Conservation (phyloP, 768 basidiomycete genomes). For the Fomitopsis serialis region DNA sequence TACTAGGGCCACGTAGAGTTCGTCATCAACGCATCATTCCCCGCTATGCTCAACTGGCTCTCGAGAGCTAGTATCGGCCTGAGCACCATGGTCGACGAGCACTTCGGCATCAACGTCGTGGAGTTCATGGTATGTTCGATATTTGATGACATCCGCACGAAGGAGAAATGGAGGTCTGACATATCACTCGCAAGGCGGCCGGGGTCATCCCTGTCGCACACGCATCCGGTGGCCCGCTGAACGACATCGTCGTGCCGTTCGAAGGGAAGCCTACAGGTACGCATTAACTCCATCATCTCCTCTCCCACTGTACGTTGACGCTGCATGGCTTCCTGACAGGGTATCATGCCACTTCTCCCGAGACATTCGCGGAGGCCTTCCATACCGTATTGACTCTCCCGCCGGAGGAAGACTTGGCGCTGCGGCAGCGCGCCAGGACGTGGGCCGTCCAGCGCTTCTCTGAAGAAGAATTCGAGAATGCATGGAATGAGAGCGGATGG, state of each 20-base stretch:
- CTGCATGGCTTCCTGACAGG: constrained; percentile 35
- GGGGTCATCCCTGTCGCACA: constrained; percentile 91
- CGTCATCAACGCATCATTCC: constrained; percentile 77
- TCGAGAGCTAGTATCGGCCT: constrained; percentile 76
- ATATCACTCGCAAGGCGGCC: constrained; percentile 58
- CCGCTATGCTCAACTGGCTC: constrained; percentile 64
- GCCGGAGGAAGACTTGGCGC: constrained; percentile 45
- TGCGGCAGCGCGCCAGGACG: constrained; percentile 62
- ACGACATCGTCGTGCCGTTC: constrained; percentile 86
- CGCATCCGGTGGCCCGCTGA: constrained; percentile 86
- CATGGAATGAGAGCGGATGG: constrained; percentile 70
- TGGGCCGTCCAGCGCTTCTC: constrained; percentile 76
- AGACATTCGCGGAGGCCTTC: constrained; percentile 63
- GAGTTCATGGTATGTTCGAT: constrained; percentile 80
- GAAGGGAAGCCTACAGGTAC: constrained; percentile 64
- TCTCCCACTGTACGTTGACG: neutral
- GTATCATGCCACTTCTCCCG: constrained; percentile 68
- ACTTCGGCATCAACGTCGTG: constrained; percentile 97
- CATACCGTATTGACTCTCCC: constrained; percentile 58
- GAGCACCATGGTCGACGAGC: constrained; percentile 97
- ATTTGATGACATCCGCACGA: constrained; percentile 8
- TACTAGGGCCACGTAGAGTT: constrained; percentile 67
- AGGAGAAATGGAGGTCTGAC: no score
- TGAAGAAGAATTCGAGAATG: constrained; percentile 69
- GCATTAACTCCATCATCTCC: constrained; percentile 4